phyloP scores from a whole-genome alignment of 1,284 basidiomycete species.

The Tilletia caries region DNA sequence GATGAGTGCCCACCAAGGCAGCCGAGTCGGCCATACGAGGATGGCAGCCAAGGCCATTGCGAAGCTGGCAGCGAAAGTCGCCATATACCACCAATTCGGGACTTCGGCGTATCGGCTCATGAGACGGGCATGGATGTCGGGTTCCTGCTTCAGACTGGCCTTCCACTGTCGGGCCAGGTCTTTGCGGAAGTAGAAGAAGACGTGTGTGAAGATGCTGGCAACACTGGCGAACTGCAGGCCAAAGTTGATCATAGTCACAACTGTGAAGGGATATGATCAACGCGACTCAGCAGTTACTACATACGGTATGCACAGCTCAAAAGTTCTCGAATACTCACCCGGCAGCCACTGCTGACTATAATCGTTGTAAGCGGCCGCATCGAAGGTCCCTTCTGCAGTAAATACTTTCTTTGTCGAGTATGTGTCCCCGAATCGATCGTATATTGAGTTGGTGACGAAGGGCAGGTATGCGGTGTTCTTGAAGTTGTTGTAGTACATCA shows the following conservation, averaged over 20 bases:
- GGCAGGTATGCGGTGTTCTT: constrained; percentile 17
- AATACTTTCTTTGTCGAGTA: constrained; percentile 12
- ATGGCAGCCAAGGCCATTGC: constrained; percentile 56
- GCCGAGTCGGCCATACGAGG: background rate
- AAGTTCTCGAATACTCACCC: constrained; percentile 66
- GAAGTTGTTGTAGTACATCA: constrained; percentile 16
- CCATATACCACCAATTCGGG: constrained; percentile 65
- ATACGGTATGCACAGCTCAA: background rate
- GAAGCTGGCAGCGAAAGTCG: constrained; percentile 62
- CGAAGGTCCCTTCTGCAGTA: constrained; percentile 56
- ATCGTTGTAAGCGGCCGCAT: constrained; percentile 66
- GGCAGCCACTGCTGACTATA: constrained; percentile 92
- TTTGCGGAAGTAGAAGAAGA: constrained; percentile 33
- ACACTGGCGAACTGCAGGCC: constrained; percentile 71
- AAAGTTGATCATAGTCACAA: constrained; percentile 70
- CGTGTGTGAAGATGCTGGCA: constrained; percentile 69
- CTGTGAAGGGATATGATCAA: constrained; percentile 67
- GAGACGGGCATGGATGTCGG: constrained; percentile 88
- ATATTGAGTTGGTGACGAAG: constrained; percentile 23
- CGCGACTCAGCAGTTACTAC: constrained; percentile 60
- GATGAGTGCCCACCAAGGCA: constrained; percentile 12
- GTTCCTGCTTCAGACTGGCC: constrained; percentile 68
- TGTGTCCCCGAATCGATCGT: constrained; percentile 12
- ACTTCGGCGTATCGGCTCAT: constrained; percentile 69
- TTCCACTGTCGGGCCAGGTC: constrained; percentile 72